These are phyloP conservation scores for Capronia americana DNA, from an alignment of 2,329 filamentous ascomycete species.

Conservation along the genomic window DNA sequence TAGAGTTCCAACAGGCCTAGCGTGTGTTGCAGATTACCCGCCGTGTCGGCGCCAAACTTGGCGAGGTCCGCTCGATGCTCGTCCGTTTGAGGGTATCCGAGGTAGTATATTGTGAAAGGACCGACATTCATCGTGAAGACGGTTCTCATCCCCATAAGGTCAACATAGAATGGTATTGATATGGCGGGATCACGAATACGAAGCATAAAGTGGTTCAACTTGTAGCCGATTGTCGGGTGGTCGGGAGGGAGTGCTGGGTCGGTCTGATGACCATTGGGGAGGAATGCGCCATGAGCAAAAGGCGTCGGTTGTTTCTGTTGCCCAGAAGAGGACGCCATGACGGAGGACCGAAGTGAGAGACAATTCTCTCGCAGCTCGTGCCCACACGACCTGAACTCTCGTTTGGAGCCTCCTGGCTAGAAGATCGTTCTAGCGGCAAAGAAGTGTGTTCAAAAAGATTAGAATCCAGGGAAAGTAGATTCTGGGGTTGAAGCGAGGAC, in stretches of 20 bases:
- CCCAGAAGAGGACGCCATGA: constrained; percentile 5
- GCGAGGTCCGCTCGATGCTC: constrained; percentile 41
- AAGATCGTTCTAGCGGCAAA: background rate
- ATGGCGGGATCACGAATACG: constrained; percentile 46
- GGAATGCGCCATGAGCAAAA: constrained; percentile 43
- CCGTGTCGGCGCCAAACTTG: constrained; percentile 43
- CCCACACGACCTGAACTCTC: background rate
- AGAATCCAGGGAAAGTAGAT: background rate
- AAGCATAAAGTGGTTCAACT: constrained; percentile 50
- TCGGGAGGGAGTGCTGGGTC: constrained; percentile 41
- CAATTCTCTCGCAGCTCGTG: background rate
- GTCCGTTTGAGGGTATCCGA: constrained; percentile 46
- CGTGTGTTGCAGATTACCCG: constrained; percentile 43
- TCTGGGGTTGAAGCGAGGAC: background rate
- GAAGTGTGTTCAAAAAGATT: background rate
- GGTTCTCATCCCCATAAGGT: constrained; percentile 50
- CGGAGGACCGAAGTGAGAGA: background rate
- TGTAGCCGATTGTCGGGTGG: constrained; percentile 44
- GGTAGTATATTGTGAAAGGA: constrained; percentile 51
- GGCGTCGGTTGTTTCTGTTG: constrained; percentile 23
- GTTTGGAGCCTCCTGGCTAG: background rate
- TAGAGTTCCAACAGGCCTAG: constrained; percentile 48
- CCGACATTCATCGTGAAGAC: constrained; percentile 50
- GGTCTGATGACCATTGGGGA: constrained; percentile 43
- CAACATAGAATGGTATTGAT: constrained; percentile 48